Evolutionary conservation across 192 early-diverging fungal genomes (phyloP).

Genomic region (Mortierella claussenii): DNA sequence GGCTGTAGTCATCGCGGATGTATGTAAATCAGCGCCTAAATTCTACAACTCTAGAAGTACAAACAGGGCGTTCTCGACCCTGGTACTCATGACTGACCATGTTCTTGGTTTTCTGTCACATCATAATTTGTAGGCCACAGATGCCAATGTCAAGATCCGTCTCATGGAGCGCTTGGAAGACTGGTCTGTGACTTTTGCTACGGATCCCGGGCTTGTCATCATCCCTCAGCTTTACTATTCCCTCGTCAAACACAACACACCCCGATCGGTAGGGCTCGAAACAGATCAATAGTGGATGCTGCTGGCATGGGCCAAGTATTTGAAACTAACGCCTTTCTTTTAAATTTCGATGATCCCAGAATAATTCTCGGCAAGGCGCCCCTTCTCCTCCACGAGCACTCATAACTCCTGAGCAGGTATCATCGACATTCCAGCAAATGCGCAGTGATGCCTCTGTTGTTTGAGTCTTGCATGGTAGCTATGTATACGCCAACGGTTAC

Average conservation of each 20-base stretch:
- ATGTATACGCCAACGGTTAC: too few relatives aligned
- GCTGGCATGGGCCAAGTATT: too few relatives aligned
- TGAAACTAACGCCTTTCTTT: not conserved
- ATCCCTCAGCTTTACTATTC: conserved; percentile 41
- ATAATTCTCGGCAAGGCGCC: not conserved
- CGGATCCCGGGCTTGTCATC: conserved; percentile 37
- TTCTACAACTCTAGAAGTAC: not conserved
- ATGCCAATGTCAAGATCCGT: conserved; percentile 49
- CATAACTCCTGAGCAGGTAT: conserved; percentile 49
- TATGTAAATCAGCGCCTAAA: not conserved
- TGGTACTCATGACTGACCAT: not conserved
- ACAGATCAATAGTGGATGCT: too few relatives aligned
- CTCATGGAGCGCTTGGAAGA: conserved; percentile 47
- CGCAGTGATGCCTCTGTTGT: too few relatives aligned
- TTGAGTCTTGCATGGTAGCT: too few relatives aligned
- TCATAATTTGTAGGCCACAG: conserved; percentile 21
- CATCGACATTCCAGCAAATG: too few relatives aligned
- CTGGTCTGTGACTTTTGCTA: conserved; percentile 30
- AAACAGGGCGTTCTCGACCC: too few relatives aligned
- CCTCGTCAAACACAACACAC: conserved; percentile 37
- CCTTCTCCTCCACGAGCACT: conserved; percentile 32
- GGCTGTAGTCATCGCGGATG: conserved; percentile 42
- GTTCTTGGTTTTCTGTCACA: not conserved
- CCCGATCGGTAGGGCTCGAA: conserved; percentile 32
- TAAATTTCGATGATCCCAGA: not conserved